Conservation (phyloP, 169 alveolate genomes). For the Cryptosporidium canis region DNA sequence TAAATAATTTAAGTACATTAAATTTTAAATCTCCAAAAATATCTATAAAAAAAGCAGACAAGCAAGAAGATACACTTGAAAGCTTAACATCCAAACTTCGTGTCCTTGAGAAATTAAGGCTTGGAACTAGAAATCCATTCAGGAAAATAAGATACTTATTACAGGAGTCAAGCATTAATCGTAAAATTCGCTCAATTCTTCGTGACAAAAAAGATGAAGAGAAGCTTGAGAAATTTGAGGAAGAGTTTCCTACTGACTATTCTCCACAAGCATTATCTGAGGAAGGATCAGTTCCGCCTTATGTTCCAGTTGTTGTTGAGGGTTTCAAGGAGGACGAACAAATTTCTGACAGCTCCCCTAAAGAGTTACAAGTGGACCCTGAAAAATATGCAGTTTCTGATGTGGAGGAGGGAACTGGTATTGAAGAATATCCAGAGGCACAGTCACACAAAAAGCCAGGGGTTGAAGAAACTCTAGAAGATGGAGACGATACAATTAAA, state of each 20-base stretch:
- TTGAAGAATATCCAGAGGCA: not conserved
- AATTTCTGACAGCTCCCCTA: not conserved
- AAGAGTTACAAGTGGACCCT: not conserved
- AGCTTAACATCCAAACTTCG: not conserved
- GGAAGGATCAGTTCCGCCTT: not conserved
- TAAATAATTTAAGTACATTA: not conserved
- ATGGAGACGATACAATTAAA: not conserved
- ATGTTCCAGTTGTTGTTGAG: slow-evolving; percentile 5
- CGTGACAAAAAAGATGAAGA: slow-evolving; percentile 4
- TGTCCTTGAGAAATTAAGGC: not conserved
- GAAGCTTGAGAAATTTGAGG: slow-evolving; percentile 16
- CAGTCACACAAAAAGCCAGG: not conserved
- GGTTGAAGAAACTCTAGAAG: not conserved
- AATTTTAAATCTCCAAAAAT: not conserved
- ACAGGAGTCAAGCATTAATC: not conserved
- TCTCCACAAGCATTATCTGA: slow-evolving; percentile 35
- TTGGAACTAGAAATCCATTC: slow-evolving; percentile 42
- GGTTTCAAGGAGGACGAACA: not conserved
- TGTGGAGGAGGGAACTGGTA: not conserved
- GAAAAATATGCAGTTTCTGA: not conserved
- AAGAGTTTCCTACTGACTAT: slow-evolving; percentile 48
- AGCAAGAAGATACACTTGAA: not conserved
- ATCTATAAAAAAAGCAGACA: not conserved
- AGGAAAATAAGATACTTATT: slow-evolving; percentile 4
- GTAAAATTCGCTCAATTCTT: not conserved